phyloP scores from a whole-genome alignment of 352 stramenopile species.

The Globisporangium irregulare region DNA sequence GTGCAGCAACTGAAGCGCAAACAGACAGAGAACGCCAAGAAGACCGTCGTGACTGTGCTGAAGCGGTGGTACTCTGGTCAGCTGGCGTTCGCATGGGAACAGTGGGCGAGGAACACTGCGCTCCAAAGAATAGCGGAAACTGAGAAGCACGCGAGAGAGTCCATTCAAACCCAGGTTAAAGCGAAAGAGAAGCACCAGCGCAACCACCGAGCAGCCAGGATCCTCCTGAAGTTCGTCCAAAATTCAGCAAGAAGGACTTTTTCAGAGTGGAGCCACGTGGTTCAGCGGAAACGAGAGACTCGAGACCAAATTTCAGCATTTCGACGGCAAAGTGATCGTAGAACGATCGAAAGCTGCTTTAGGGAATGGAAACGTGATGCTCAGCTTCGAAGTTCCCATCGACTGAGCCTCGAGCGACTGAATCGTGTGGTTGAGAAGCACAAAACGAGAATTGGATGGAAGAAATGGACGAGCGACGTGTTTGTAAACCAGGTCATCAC shows the following conservation, averaged over 20 bases:
- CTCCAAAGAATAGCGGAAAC: slow-evolving; percentile 14
- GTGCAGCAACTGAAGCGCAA: slow-evolving; percentile 21
- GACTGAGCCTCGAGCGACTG: not conserved
- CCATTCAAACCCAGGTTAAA: slow-evolving; percentile 1
- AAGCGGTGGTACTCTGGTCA: slow-evolving; percentile 32
- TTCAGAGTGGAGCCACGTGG: slow-evolving; percentile 1
- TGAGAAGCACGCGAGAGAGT: slow-evolving; percentile 5
- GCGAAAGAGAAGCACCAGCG: slow-evolving; percentile 10
- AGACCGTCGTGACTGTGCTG: slow-evolving; percentile 25
- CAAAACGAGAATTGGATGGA: slow-evolving; percentile 1
- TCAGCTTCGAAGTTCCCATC: not conserved
- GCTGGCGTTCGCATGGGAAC: slow-evolving; percentile 34
- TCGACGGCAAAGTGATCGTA: not conserved
- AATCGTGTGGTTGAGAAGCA: not conserved
- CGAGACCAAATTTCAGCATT: not conserved
- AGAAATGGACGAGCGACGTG: slow-evolving; percentile 5
- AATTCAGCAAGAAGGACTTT: not conserved
- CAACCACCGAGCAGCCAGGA: not conserved
- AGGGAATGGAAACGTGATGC: slow-evolving; percentile 2
- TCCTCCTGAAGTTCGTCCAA: not conserved
- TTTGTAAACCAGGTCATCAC: slow-evolving; percentile 2
- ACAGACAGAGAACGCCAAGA: slow-evolving; percentile 21
- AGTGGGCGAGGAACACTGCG: slow-evolving; percentile 25
- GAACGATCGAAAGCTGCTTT: not conserved
- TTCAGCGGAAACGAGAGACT: not conserved